Evolutionary conservation across 163 green algal species (phyloP), one percentile per base, ranked within the genome.

Genomic region (Scenedesmus sp.): DNA sequence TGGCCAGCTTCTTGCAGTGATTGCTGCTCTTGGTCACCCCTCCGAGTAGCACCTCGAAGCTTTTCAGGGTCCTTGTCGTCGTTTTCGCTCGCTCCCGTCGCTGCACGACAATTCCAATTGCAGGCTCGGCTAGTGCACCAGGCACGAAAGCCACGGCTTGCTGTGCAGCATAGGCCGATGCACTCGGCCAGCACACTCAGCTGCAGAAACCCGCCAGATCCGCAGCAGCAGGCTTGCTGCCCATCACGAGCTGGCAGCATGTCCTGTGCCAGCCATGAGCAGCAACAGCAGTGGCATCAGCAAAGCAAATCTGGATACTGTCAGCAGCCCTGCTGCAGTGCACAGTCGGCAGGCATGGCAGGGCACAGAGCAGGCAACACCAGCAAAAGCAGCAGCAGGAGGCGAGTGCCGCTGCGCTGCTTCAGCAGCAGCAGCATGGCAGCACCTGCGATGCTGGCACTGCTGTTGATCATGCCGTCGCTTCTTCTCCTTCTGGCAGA

Each of bases 401-500:
- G 46, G 24, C 37, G 72, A 30, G 15, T 35, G 5, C 16, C 33
- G 33, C 70, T n/a, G 68, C 33, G 3, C 1, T 35, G 35, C 35
- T 13, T 49, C 72, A 20, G 30, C 33, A 51, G 35, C 35, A 81
- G 35, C 72, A 49, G 72, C 72, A 81, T 15, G 2, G 72, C 43
- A 65, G 37, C 49, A 18, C 26, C 40, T 22, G 13, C 44, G 40
- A 35, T 51, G 73, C 61, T 51, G 51, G 42, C 43, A 22, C 33
- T 83, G 43, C 83, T 89, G 37, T 61, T 89, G 59, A 37, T 81
- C 9, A 33, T 89, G 43, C 40, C 83, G 51, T 37, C 43, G 40
- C 78, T 83, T 37, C 40, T 72, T 13, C 16, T 59, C 4, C 85
- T 59, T 15, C 26, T 83, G 16, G 85, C 40, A 13, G 65, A 65